Base-by-base conservation (phyloP, 2,329 filamentous ascomycete species). In the Sporothrix euskadiensis region DNA sequence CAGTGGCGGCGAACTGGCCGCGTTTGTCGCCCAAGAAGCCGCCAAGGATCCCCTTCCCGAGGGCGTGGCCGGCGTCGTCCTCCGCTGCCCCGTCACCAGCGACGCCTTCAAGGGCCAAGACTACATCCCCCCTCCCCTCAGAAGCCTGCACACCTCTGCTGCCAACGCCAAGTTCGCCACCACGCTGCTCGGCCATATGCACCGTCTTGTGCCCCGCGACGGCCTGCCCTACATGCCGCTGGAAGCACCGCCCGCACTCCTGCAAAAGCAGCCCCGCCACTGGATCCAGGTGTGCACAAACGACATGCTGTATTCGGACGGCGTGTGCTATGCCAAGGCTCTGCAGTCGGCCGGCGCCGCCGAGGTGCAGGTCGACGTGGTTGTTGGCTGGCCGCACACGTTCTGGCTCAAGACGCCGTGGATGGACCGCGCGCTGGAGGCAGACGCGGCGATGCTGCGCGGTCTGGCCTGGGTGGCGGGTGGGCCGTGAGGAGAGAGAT, bases 241-340 rank as follows among this genome's bases (percentile, higher is more conserved):
- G 4, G 85, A 85, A 76, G 79, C 78, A 0, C 69, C 72, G 0
- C 30, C 63, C 7, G 76, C 78, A 19, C 77, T 79, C 14, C 66
- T 86, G 57, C 71, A 76, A 5, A 78, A 73, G 1, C 77, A 83
- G 75, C 82, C 83, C 72, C 79, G 80, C 73, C 84, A 83, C 61
- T 87, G 83, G 82, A 81, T 87, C 19, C 85, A 87, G 79, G 78
- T 86, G 4, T 83, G 82, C 73, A 84, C 83, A 9, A 87, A 87
- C 71, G 85, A 88, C 75, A 82, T 83, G 56, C 81, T 86, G 74
- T 87, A 86, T 78, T 85, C 83, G 26, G 85, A 87, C 77, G 85
- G 85, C 10, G 75, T 85, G 9, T 87, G 85, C 75, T 86, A 86
- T 76, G 85, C 83, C 4, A 82, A 83, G 77, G 77, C 80, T 3